Evolutionary conservation across 1,139 yeast species (phyloP), one percentile per base, ranked within the genome.

Genomic region (Dujonia santamariae): DNA sequence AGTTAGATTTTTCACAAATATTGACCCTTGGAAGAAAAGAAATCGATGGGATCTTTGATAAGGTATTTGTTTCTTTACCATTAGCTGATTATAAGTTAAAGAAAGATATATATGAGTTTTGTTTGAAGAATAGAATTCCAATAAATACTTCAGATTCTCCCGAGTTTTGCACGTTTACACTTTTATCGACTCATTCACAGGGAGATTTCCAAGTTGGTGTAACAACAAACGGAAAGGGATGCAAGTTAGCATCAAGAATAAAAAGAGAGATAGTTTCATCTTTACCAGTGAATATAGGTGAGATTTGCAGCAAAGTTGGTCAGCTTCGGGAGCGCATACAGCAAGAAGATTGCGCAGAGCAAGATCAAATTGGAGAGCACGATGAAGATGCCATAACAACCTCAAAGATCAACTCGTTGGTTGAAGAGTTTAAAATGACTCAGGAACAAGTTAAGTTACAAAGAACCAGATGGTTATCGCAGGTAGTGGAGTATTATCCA

Each of bases 401-500:
- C 12, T 66, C 73, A 30, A 66, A 67, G 34, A 67, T 85, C 43
- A 85, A 85, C 53, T 55, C 68, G 22, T 67, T 85, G 28, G 80
- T 84, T 6, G 64, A 72, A 24, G 90, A 82, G 46, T 77, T 76
- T 47, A 68, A 69, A 36, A 72, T 72, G 72, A 64, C 73, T 0
- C 65, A 63, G 29, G 67, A 70, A 27, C 75, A 76, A 47, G 67
- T 71, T 47, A 77, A 74, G 40, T 53, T 68, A 19, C 81, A 78
- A 50, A 64, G 95, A 44, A 69, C 86, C 27, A 70, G 95, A 47
- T 92, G 96, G 95, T 64, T 90, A 37, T 77, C 90, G 1, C 97
- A 90, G 51, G 76, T 90, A 32, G 94, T 90, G 33, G 97, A 90
- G 53, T 90, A 90, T 54, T 90, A 80, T 52, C 98, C 98, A 3